Conservation (phyloP, 2,329 filamentous ascomycete genomes). For the Neonectria ditissima region DNA sequence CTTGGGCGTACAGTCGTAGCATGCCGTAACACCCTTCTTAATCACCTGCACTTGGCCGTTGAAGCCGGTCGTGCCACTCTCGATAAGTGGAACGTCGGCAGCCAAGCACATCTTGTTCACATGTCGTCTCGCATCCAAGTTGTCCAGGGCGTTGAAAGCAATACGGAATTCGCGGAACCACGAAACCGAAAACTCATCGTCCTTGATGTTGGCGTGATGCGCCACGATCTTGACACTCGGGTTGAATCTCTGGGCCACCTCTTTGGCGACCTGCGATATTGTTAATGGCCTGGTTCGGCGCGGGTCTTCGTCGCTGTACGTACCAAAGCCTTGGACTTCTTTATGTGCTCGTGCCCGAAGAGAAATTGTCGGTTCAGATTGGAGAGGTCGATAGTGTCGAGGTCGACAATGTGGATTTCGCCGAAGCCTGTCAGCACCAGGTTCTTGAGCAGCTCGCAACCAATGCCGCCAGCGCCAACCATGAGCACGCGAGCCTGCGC, state of each 20-base stretch:
- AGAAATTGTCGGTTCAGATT: slow-evolving; percentile 98
- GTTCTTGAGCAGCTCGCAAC: slow-evolving; percentile 97
- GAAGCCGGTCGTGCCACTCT: slow-evolving; percentile 97
- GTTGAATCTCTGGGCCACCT: slow-evolving; percentile 91
- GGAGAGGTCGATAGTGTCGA: slow-evolving; percentile 97
- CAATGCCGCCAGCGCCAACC: slow-evolving; percentile 96
- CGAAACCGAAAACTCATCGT: slow-evolving; percentile 82
- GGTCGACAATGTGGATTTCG: slow-evolving; percentile 93
- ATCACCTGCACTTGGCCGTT: slow-evolving; percentile 98
- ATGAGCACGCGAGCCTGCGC: slow-evolving; percentile 85
- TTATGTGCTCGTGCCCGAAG: slow-evolving; percentile 96
- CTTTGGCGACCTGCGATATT: slow-evolving; percentile 81
- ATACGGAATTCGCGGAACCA: slow-evolving; percentile 89
- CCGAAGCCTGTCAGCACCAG: slow-evolving; percentile 92
- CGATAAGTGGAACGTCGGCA: slow-evolving; percentile 88
- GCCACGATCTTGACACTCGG: slow-evolving; percentile 87
- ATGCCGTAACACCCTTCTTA: slow-evolving; percentile 90
- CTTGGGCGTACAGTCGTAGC: slow-evolving; percentile 95
- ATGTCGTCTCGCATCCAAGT: slow-evolving; percentile 91
- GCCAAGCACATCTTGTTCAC: slow-evolving; percentile 98
- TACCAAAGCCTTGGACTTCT: slow-evolving; percentile 94
- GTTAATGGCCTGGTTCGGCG: slow-evolving; percentile 36
- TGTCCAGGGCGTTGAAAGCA: slow-evolving; percentile 97
- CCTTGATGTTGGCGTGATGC: slow-evolving; percentile 96
- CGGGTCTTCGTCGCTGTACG: slow-evolving; percentile 45